Percentiles rank a stretch among this genome's conserved stretches.
phyloP scores from a whole-genome alignment of 495 filamentous ascomycete genomes.

The Penicillium dipodomyicola region DNA sequence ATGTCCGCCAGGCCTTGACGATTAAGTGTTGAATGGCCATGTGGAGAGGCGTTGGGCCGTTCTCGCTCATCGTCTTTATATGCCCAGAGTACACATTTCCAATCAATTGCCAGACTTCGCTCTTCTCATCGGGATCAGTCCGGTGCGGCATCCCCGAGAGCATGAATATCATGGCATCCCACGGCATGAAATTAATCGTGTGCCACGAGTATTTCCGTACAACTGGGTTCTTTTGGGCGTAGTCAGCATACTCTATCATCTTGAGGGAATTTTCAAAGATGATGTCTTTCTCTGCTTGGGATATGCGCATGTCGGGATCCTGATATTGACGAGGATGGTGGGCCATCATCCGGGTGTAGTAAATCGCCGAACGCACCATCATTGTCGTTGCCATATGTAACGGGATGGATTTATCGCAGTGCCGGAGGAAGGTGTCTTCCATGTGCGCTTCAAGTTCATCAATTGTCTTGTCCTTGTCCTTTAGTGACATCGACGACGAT shows the following conservation, averaged over 20 bases:
- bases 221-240: slow-evolving; percentile 24
- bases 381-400: slow-evolving; percentile 55
- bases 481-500: slow-evolving; percentile 36
- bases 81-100: slow-evolving; percentile 32
- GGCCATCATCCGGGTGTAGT: slow-evolving; percentile 35
- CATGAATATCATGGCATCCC: slow-evolving; percentile 44
- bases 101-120: slow-evolving; percentile 35
- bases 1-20: slow-evolving; percentile 37
- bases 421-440: slow-evolving; percentile 49
- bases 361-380: slow-evolving; percentile 40
- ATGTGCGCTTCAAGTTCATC: slow-evolving; percentile 35
- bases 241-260: slow-evolving; percentile 36
- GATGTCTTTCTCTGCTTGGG: slow-evolving; percentile 37
- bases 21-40: slow-evolving; percentile 37
- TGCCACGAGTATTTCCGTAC: slow-evolving; percentile 36
- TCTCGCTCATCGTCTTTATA: slow-evolving; percentile 19
- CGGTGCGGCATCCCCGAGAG: slow-evolving; percentile 39
- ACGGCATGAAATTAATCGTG: slow-evolving; percentile 40
- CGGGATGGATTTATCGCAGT: slow-evolving; percentile 59
- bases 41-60: slow-evolving; percentile 29
- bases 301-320: slow-evolving; percentile 24
- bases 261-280: slow-evolving; percentile 40
- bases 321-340: slow-evolving; percentile 46
- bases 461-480: slow-evolving; percentile 47
- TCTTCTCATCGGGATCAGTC: slow-evolving; percentile 27